Percentiles rank a stretch among this genome's conserved stretches.
These are phyloP conservation scores for Filobasidium floriforme DNA, from an alignment of 768 basidiomycete species.

Conservation along the genomic window DNA sequence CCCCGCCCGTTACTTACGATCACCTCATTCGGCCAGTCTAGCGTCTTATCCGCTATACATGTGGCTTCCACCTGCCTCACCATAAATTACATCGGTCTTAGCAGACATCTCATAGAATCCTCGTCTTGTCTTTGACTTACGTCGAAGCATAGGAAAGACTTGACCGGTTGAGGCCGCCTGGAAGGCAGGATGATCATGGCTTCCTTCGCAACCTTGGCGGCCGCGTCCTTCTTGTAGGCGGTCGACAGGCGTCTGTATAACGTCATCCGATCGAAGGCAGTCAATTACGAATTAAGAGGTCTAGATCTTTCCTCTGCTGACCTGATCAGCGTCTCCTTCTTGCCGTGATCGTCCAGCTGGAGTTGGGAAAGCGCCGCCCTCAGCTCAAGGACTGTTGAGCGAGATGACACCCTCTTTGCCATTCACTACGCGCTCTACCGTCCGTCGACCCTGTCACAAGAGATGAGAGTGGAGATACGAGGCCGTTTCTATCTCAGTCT, in stretches of 20 bases:
- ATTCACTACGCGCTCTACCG: slow-evolving; percentile 13
- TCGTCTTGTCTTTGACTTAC: slow-evolving; percentile 44
- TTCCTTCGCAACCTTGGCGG: neutral
- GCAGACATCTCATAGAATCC: neutral
- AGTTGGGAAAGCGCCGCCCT: slow-evolving; percentile 34
- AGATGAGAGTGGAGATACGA: neutral
- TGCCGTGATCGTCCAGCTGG: slow-evolving; percentile 43
- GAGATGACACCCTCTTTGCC: slow-evolving; percentile 17
- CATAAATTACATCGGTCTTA: neutral
- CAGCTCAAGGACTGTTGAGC: slow-evolving; percentile 38
- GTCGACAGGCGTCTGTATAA: slow-evolving; percentile 13
- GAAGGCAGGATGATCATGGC: neutral
- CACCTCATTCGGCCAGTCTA: slow-evolving; percentile 89
- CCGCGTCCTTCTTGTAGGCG: slow-evolving; percentile 8
- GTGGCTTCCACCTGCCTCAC: slow-evolving; percentile 39
- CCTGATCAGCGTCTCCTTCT: slow-evolving; percentile 45
- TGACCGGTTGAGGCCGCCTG: slow-evolving; percentile 48
- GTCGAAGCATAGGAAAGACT: slow-evolving; percentile 78
- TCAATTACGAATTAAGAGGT: too few relatives aligned
- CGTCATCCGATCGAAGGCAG: neutral
- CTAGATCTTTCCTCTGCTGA: slow-evolving; percentile 21
- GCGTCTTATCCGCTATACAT: slow-evolving; percentile 54
- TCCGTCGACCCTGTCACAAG: neutral
- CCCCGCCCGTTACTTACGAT: slow-evolving; percentile 55
- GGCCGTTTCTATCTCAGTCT: too few relatives aligned